A percentile compares a stretch with the other conserved stretches of the same genome.
Evolutionary conservation across 148 eudicot species (phyloP).

Genomic region (Fagopyrum tataricum): DNA sequence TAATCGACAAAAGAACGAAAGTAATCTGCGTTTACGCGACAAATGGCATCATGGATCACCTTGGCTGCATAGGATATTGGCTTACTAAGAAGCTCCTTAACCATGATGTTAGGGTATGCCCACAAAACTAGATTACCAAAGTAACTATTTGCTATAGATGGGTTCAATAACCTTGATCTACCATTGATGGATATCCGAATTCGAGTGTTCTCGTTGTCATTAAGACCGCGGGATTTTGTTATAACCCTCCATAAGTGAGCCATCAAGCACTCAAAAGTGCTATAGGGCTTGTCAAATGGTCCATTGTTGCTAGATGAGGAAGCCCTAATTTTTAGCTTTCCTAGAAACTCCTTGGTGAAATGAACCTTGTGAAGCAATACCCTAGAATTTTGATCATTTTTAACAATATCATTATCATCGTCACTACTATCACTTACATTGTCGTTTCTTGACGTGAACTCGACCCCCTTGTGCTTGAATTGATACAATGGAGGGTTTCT

Average conservation of each 20-base stretch:
- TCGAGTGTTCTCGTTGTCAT: constrained; percentile 21
- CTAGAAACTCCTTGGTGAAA: constrained; percentile 25
- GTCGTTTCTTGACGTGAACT: constrained; percentile 20
- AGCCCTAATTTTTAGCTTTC: constrained; percentile 33
- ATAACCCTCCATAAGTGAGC: constrained; percentile 44
- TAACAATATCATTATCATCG: background rate
- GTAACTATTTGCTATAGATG: constrained; percentile 29
- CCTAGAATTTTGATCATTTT: background rate
- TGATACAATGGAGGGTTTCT: constrained; percentile 27
- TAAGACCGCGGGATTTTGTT: constrained; percentile 33
- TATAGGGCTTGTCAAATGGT: constrained; percentile 22
- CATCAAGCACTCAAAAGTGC: constrained; percentile 31
- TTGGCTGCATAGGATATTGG: constrained; percentile 28
- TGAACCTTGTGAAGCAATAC: constrained; percentile 29
- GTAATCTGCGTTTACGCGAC: constrained; percentile 29
- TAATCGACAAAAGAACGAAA: constrained; percentile 39
- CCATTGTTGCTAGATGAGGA: constrained; percentile 18
- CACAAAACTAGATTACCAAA: constrained; percentile 42
- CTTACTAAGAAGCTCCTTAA: constrained; percentile 22
- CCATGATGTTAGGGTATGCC: constrained; percentile 30
- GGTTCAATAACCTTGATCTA: constrained; percentile 19
- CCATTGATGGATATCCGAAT: constrained; percentile 34
- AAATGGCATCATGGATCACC: constrained; percentile 32
- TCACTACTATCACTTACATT: background rate
- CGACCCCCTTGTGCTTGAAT: constrained; percentile 30